phyloP scores from a whole-genome alignment of 2,329 filamentous ascomycete genomes.

The Tolypocladium ophioglossoides region DNA sequence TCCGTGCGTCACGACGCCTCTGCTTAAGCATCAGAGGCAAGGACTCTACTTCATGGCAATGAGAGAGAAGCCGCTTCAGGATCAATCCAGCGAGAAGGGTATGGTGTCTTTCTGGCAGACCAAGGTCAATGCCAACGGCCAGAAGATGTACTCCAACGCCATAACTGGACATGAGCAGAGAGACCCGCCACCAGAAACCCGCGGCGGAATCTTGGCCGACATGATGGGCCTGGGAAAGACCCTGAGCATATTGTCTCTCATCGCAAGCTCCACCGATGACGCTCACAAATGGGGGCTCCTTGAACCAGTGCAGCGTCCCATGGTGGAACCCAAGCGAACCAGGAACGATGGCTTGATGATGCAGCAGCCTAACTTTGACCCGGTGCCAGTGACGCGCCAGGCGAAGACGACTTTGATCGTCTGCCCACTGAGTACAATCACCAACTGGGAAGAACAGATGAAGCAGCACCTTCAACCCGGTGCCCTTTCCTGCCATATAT shows the following conservation, averaged over 20 bases:
- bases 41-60: conserved; percentile 77
- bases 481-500: conserved; percentile 64
- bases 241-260: conserved; percentile 71
- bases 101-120: conserved; percentile 71
- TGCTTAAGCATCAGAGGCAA: conserved; percentile 84
- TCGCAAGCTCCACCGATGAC: conserved; percentile 54
- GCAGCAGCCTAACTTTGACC: conserved; percentile 29
- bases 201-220: conserved; percentile 68
- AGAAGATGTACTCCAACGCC: conserved; percentile 65
- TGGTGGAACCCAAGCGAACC: conserved; percentile 26
- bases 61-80: conserved; percentile 59
- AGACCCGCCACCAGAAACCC: conserved; percentile 52
- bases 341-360: conserved; percentile 17
- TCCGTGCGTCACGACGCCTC: conserved; percentile 47
- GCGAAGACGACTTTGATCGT: conserved; percentile 74
- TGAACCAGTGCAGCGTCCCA: conserved; percentile 38
- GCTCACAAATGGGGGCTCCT: conserved; percentile 51
- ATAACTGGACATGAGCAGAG: conserved; percentile 63
- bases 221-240: conserved; percentile 90
- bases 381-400: conserved; percentile 51
- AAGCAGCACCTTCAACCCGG: conserved; percentile 62
- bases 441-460: conserved; percentile 93
- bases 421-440: conserved; percentile 80
- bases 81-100: conserved; percentile 45
- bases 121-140: conserved; percentile 36